These are phyloP conservation scores for Citrus sp. DNA, from an alignment of 345 rosid genomes.

Conservation along the genomic window DNA sequence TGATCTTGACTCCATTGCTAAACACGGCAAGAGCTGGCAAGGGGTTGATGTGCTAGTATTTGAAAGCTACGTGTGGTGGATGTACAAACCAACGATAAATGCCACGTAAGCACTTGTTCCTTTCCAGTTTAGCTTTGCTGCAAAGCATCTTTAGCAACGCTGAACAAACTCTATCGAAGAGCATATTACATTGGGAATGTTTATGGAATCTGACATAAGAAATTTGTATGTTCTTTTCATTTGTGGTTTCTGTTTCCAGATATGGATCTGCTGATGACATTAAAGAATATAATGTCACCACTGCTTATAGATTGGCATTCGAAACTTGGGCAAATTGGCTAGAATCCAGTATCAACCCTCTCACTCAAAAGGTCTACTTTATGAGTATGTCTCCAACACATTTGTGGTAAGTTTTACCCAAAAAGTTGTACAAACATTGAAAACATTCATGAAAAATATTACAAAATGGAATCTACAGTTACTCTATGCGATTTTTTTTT, in stretches of 20 bases:
- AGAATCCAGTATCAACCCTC: constrained; percentile 56
- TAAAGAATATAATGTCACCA: constrained; percentile 61
- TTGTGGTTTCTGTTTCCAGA: constrained; percentile 31
- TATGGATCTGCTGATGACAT: constrained; percentile 43
- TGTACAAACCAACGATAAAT: constrained; percentile 77
- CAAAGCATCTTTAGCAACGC: not conserved
- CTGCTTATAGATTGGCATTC: constrained; percentile 69
- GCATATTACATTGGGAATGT: not conserved
- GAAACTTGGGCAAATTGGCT: constrained; percentile 92
- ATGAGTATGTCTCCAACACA: constrained; percentile 95
- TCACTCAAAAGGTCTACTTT: constrained; percentile 76
- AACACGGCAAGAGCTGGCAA: constrained; percentile 77
- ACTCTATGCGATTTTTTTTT: not conserved
- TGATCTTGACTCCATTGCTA: constrained; percentile 71
- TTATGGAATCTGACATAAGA: not conserved
- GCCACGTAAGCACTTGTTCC: constrained; percentile 57
- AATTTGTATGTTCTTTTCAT: not conserved
- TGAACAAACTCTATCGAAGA: not conserved
- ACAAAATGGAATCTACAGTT: not conserved
- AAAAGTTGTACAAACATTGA: not conserved
- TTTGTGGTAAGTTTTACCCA: constrained; percentile 49
- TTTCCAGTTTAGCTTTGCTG: not conserved
- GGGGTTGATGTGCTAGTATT: constrained; percentile 72
- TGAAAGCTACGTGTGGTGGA: constrained; percentile 98
- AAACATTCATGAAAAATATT: not conserved